Conservation (phyloP, 805 yeast species). For the Suhomyces sp. region DNA sequence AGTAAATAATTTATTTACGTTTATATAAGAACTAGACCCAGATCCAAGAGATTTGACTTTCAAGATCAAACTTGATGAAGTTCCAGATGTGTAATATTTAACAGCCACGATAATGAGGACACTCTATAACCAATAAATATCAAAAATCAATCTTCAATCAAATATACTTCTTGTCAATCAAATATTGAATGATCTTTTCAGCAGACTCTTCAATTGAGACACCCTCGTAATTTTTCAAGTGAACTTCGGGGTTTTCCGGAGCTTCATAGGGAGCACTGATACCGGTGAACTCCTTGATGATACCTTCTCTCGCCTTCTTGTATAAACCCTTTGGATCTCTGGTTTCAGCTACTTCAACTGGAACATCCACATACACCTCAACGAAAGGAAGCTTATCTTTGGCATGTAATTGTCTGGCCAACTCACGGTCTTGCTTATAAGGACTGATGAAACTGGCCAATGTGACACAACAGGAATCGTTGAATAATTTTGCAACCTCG, state of each 20-base stretch:
- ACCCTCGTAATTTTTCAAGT: conserved; percentile 65
- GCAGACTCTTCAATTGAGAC: conserved; percentile 81
- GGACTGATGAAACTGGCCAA: conserved; percentile 93
- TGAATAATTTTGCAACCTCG: conserved; percentile 91
- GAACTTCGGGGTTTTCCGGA: conserved; percentile 82
- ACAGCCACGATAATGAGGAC: too few relatives aligned
- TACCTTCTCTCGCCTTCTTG: conserved; percentile 94
- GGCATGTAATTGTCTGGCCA: conserved; percentile 82
- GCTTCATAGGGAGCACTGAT: conserved; percentile 95
- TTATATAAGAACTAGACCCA: too few relatives aligned
- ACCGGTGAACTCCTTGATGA: conserved; percentile 93
- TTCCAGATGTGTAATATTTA: too few relatives aligned
- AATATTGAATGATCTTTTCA: conserved; percentile 63
- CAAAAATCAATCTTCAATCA: too few relatives aligned
- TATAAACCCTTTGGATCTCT: conserved; percentile 97
- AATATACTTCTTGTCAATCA: conserved; percentile 49
- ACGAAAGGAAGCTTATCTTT: conserved; percentile 76
- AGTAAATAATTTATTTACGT: not conserved
- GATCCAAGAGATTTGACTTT: too few relatives aligned
- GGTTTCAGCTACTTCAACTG: conserved; percentile 90
- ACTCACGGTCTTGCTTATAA: conserved; percentile 77
- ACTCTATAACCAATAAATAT: too few relatives aligned
- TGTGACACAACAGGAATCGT: conserved; percentile 86
- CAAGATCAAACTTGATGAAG: too few relatives aligned
- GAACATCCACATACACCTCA: conserved; percentile 91